Percentiles rank a stretch among this genome's conserved stretches.
Evolutionary conservation across 345 rosid genomes (phyloP).

Genomic region (Aquilaria yunnanensis): DNA sequence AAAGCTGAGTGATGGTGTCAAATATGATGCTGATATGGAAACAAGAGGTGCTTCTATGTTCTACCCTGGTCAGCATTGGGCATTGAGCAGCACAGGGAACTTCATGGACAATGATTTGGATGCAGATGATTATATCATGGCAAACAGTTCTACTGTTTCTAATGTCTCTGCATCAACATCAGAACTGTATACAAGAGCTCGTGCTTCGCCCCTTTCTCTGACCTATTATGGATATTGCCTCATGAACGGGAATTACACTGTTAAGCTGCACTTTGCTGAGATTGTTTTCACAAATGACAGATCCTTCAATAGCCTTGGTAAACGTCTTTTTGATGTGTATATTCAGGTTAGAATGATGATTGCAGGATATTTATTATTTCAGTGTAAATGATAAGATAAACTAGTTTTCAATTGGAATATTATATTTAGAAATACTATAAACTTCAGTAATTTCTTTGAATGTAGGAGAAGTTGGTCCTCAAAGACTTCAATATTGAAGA

Average conservation of each 20-base stretch:
- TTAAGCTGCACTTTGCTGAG: slow-evolving; percentile 86
- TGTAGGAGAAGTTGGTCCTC: slow-evolving; percentile 45
- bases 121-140: slow-evolving; percentile 42
- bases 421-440: background rate
- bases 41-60: slow-evolving; percentile 74
- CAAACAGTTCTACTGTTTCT: slow-evolving; percentile 48
- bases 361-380: background rate
- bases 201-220: slow-evolving; percentile 68
- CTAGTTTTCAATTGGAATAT: background rate
- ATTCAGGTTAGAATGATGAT: slow-evolving; percentile 44
- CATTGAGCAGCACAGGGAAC: slow-evolving; percentile 84
- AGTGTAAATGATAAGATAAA: background rate
- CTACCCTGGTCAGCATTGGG: slow-evolving; percentile 47
- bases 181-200: slow-evolving; percentile 55
- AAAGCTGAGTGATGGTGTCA: slow-evolving; percentile 17
- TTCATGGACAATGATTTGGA: slow-evolving; percentile 72
- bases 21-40: slow-evolving; percentile 51
- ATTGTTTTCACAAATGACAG: slow-evolving; percentile 50
- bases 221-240: slow-evolving; percentile 87
- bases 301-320: slow-evolving; percentile 52
- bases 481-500: slow-evolving; percentile 54
- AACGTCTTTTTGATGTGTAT: slow-evolving; percentile 70
- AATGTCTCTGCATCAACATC: slow-evolving; percentile 28
- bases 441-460: background rate
- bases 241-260: slow-evolving; percentile 62